Base-by-base conservation (phyloP, 352 stramenopile genomes). In the Phytophthora chlamydospora region DNA sequence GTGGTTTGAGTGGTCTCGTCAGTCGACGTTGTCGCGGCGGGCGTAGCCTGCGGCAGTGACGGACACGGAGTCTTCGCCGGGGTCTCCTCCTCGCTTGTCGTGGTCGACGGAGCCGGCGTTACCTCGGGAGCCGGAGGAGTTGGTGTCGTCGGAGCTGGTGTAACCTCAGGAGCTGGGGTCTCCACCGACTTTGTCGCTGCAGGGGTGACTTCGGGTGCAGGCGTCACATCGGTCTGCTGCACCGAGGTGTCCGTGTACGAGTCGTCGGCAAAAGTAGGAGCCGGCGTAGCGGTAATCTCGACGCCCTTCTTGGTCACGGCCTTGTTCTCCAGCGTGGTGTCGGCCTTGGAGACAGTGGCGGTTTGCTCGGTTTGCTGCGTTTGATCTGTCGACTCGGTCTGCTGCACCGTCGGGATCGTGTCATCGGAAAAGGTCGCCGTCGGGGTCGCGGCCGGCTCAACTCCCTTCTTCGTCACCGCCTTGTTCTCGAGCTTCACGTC, bases 401-500 rank as follows among this genome's bases (percentile, higher is more conserved):
- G 63, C 12, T 50, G 24, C 35, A 62, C 24, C 40, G 49, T 35
- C 3, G 33, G 36, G 6, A 66, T 48, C 14, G 47, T 60, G 39
- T 63, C 56, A 19, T 54, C 56, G 1, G 10, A 8, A 29, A 54
- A 71, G 2, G 62, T 71, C 40, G 56, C 41, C 19, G 56, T 16
- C 16, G 48, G 56, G 17, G 55, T 62, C 6, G 24, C 51, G 21
- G 19, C 14, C 13, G 55, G 31, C 12, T 56, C 44, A 11, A 59
- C 7, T 10, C 55, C 61, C 34, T 61, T 61, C 48, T 65, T 70
- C 29, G 33, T 59, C 39, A 71, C n/a, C 6, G 43, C 11, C 10
- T 46, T 66, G 38, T 66, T 57, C 32, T 61, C 62, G 17, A 70
- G 41, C 34, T 29, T 52, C 42, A 58, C 27, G 8, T 69, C 56